phyloP scores from a whole-genome alignment of 352 stramenopile genomes.

The Phytophthora foliorum region DNA sequence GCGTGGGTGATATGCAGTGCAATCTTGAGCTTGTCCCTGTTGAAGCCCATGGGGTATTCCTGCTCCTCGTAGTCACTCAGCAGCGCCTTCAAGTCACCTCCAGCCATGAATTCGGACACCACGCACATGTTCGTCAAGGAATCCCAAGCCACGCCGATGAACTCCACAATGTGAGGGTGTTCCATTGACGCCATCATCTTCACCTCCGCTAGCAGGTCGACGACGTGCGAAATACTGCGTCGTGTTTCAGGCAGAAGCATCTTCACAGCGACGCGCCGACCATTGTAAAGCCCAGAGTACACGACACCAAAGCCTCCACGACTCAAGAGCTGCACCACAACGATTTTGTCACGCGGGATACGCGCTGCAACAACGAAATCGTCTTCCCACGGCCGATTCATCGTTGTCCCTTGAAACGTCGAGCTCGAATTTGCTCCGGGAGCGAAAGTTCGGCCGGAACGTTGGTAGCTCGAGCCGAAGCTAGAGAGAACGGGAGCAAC shows the following conservation, averaged over 20 bases:
- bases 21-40: constrained; percentile 45
- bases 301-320: constrained; percentile 58
- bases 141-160: constrained; percentile 66
- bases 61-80: constrained; percentile 40
- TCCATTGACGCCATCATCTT: constrained; percentile 58
- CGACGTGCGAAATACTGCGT: constrained; percentile 38
- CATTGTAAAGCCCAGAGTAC: constrained; percentile 49
- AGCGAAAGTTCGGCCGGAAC: constrained; percentile 19
- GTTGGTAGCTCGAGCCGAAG: constrained; percentile 27
- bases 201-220: constrained; percentile 52
- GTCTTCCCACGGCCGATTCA: constrained; percentile 47
- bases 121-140: constrained; percentile 54
- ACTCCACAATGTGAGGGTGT: constrained; percentile 55
- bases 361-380: constrained; percentile 49
- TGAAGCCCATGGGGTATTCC: constrained; percentile 36
- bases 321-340: constrained; percentile 42
- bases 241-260: constrained; percentile 51
- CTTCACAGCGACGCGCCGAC: constrained; percentile 58
- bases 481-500: constrained; percentile 35
- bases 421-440: constrained; percentile 16
- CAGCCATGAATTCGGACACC: constrained; percentile 67
- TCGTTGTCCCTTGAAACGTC: constrained; percentile 13
- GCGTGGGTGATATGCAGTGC: constrained; percentile 45
- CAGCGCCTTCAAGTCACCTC: constrained; percentile 58
- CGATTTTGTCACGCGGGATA: constrained; percentile 53